Conservation (phyloP, 495 filamentous ascomycete species). For the Parathielavia hyrcaniae region DNA sequence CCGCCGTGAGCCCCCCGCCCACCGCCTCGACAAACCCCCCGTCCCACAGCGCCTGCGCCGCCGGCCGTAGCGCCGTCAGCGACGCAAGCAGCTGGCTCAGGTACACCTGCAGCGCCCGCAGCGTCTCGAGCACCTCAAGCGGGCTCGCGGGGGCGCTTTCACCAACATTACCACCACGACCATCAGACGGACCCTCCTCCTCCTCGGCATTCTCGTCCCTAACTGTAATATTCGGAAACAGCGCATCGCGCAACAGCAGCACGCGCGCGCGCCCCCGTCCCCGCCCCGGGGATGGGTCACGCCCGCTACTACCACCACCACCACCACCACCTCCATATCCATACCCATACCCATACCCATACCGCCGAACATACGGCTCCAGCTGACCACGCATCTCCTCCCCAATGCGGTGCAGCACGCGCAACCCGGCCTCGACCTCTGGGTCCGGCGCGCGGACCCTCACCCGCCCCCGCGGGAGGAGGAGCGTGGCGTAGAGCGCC, state of each 20-base stretch:
- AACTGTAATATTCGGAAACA: not conserved
- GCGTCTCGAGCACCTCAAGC: not conserved
- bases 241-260: not conserved
- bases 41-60: conserved; percentile 5
- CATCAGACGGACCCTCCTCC: too few relatives aligned
- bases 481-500: not conserved
- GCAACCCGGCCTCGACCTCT: conserved; percentile 1
- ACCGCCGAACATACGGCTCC: not conserved
- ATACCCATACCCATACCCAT: too few relatives aligned
- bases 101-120: not conserved
- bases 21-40: conserved; percentile 1
- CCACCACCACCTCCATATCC: too few relatives aligned
- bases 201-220: not conserved
- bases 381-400: not conserved
- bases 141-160: too few relatives aligned
- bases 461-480: not conserved
- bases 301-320: too few relatives aligned
- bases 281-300: too few relatives aligned
- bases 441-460: too few relatives aligned
- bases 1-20: not conserved
- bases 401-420: not conserved
- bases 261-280: not conserved
- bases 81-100: not conserved
- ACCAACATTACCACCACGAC: too few relatives aligned
- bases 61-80: conserved; percentile 1